Percentiles rank a stretch among this genome's conserved stretches.
Conservation (phyloP, 139 green algal species). For the Chlorella vulgaris region DNA sequence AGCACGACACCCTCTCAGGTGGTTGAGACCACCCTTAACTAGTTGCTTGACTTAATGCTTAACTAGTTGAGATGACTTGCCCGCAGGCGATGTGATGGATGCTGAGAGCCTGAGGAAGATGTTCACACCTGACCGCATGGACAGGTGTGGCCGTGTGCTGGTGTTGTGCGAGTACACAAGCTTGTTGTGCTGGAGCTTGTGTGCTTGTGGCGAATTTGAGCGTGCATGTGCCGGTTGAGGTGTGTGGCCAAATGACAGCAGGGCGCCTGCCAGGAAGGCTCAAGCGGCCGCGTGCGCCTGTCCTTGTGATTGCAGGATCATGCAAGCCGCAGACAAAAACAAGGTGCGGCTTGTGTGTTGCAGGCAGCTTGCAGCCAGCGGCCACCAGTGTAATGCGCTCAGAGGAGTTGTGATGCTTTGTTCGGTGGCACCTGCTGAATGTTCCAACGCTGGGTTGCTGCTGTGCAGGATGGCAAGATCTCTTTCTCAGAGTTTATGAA, state of each 20-base stretch:
- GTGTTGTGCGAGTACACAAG: too few species aligned
- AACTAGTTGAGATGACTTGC: background rate
- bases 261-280: background rate
- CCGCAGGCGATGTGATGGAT: background rate
- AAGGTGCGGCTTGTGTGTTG: background rate
- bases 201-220: background rate
- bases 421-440: background rate
- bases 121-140: background rate
- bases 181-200: too few species aligned
- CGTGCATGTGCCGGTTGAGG: too few species aligned
- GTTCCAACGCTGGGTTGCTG: background rate
- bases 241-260: too few species aligned
- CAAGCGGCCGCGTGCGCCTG: background rate
- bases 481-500: background rate
- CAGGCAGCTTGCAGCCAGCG: background rate
- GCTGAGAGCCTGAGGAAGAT: background rate
- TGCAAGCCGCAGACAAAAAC: conserved; percentile 13
- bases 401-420: too few species aligned
- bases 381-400: too few species aligned
- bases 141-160: too few species aligned
- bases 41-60: background rate
- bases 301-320: background rate
- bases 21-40: background rate
- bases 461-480: conserved; percentile 9
- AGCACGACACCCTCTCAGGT: background rate